Percentiles rank a stretch among this genome's conserved stretches.
Evolutionary conservation across 2,329 filamentous ascomycete genomes (phyloP).

Genomic region (Nigrograna mackinnonii): DNA sequence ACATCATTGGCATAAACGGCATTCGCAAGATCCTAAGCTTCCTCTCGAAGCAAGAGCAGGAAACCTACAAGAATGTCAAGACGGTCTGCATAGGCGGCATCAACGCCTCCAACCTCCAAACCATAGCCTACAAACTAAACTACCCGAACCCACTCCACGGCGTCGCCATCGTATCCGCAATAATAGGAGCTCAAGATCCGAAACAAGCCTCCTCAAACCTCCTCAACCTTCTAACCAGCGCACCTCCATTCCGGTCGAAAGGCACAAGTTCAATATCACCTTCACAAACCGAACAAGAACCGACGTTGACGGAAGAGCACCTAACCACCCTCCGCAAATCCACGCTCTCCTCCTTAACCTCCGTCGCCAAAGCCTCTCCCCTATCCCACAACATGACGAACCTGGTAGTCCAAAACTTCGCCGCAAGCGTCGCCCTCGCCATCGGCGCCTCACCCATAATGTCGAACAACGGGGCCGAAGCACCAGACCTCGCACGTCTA

Average conservation of each 20-base stretch:
- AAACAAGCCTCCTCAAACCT: conserved; percentile 65
- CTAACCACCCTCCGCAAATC: background rate
- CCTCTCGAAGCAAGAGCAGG: conserved; percentile 52
- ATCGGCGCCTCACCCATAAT: conserved; percentile 92
- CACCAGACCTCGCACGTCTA: conserved; percentile 74
- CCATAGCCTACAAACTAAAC: conserved; percentile 72
- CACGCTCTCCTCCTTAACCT: conserved; percentile 53
- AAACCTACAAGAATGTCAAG: conserved; percentile 32
- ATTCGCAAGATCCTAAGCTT: conserved; percentile 67
- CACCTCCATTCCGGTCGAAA: conserved; percentile 26
- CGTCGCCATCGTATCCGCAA: conserved; percentile 86
- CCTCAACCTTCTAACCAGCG: conserved; percentile 53
- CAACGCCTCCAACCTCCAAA: conserved; percentile 73
- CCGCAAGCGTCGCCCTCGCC: conserved; percentile 84
- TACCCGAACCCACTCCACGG: conserved; percentile 70
- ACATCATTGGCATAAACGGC: conserved; percentile 74
- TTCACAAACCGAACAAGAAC: too few relatives aligned
- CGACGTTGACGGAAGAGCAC: too few relatives aligned
- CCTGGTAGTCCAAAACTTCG: conserved; percentile 91
- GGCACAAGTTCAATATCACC: too few relatives aligned
- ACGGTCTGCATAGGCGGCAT: conserved; percentile 89
- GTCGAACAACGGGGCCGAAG: conserved; percentile 85
- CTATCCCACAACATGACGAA: conserved; percentile 98
- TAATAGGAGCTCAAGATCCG: conserved; percentile 74
- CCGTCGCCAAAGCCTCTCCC: conserved; percentile 67